phyloP scores from a whole-genome alignment of 371 early-diverging fungal species.

The Mucor velutinosus region DNA sequence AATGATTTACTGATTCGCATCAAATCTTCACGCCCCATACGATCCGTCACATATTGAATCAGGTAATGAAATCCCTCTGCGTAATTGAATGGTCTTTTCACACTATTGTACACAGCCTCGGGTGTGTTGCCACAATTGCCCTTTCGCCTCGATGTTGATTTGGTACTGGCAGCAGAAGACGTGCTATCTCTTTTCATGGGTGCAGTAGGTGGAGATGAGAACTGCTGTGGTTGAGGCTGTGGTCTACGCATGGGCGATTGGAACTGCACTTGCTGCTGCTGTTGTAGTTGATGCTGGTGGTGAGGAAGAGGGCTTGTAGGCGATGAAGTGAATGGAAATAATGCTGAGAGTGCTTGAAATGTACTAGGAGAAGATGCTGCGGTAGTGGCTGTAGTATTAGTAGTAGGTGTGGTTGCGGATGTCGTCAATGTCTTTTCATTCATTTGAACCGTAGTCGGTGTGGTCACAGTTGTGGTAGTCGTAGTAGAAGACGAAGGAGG shows the following conservation, averaged over 20 bases:
- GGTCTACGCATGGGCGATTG: not conserved
- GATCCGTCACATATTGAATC: slow-evolving; percentile 75
- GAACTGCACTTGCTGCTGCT: slow-evolving; percentile 12
- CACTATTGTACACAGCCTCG: slow-evolving; percentile 66
- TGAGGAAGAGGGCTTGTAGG: slow-evolving; percentile 10
- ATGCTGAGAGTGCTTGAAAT: slow-evolving; percentile 1
- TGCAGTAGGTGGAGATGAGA: slow-evolving; percentile 2
- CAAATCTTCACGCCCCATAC: slow-evolving; percentile 85
- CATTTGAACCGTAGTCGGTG: not conserved
- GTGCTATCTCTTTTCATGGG: slow-evolving; percentile 23
- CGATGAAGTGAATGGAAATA: slow-evolving; percentile 14
- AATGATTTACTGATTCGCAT: slow-evolving; percentile 86
- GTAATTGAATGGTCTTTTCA: slow-evolving; percentile 82
- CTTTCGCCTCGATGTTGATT: slow-evolving; percentile 31
- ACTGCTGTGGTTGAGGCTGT: slow-evolving; percentile 18
- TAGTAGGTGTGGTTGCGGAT: not conserved
- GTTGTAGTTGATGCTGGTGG: slow-evolving; percentile 14
- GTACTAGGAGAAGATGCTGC: not conserved
- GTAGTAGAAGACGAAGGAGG: not conserved
- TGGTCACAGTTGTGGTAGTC: not conserved
- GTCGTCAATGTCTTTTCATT: not conserved
- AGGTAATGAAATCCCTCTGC: slow-evolving; percentile 89
- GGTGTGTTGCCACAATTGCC: slow-evolving; percentile 44
- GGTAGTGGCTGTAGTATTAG: not conserved
- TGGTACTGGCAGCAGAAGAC: slow-evolving; percentile 15